A percentile compares a stretch with the other conserved stretches of the same genome.
phyloP scores from a whole-genome alignment of 352 stramenopile species.

The Globisporangium solare region DNA sequence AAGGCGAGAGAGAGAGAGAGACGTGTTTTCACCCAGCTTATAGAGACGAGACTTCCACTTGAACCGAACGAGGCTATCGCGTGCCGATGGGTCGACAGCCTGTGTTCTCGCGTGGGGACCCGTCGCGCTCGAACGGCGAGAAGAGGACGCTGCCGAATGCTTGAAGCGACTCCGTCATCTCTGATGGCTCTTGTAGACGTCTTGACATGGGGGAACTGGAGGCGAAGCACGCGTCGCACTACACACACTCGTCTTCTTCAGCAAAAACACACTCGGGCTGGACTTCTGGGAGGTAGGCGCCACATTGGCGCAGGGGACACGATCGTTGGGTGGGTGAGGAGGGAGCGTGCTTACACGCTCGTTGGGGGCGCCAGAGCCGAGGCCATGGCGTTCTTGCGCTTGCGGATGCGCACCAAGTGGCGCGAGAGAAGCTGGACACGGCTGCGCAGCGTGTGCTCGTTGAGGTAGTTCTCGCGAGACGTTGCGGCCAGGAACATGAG shows the following conservation, averaged over 20 bases:
- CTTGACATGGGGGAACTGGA: too few species aligned
- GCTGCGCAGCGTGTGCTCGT: conserved; percentile 47
- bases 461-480: conserved; percentile 56
- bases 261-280: background rate
- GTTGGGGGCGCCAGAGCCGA: background rate
- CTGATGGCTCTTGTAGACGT: too few species aligned
- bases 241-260: too few species aligned
- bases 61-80: too few species aligned
- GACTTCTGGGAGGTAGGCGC: background rate
- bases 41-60: conserved; percentile 5
- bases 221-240: too few species aligned
- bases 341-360: conserved; percentile 8
- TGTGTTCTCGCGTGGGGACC: too few species aligned
- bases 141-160: too few species aligned
- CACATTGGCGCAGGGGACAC: too few species aligned
- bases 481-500: conserved; percentile 54
- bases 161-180: too few species aligned
- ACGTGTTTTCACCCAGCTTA: conserved; percentile 13
- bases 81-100: too few species aligned
- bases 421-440: conserved; percentile 53
- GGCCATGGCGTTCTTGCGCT: conserved; percentile 41
- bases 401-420: conserved; percentile 49
- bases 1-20: background rate
- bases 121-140: too few species aligned
- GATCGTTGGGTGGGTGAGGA: background rate